Percentiles rank a stretch among this genome's conserved stretches.
phyloP scores from a whole-genome alignment of 2,329 filamentous ascomycete genomes.

The Clarireedia sp. region DNA sequence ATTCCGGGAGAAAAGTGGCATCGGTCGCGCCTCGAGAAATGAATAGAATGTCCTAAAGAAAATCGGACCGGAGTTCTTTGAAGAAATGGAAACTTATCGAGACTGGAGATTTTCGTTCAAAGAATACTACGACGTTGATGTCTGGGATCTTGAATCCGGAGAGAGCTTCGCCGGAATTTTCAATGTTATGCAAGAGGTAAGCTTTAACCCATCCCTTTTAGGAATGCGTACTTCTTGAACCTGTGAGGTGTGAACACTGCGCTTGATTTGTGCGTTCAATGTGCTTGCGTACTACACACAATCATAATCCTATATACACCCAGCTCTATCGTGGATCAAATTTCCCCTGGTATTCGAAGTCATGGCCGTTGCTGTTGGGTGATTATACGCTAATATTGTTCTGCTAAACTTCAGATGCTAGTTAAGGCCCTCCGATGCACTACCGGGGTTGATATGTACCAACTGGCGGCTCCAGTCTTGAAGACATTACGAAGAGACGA shows the following conservation, averaged over 20 bases:
- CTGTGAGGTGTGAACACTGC: no score
- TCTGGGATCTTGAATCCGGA: constrained; percentile 34
- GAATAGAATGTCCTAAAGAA: constrained; percentile 31
- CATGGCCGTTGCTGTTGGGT: no score
- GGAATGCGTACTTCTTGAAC: no score
- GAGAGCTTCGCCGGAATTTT: constrained; percentile 26
- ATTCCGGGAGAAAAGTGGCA: constrained; percentile 31
- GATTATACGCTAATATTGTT: neutral
- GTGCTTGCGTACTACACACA: no score
- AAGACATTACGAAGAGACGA: constrained; percentile 32
- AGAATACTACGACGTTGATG: constrained; percentile 36
- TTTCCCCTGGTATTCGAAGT: neutral
- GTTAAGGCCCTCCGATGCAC: constrained; percentile 32
- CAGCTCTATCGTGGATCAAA: neutral
- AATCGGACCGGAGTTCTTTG: constrained; percentile 33
- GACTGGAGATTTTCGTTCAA: constrained; percentile 35
- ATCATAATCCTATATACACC: no score
- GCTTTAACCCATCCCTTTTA: neutral
- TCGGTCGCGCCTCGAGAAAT: constrained; percentile 33
- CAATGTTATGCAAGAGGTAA: constrained; percentile 28
- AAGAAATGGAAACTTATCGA: constrained; percentile 31
- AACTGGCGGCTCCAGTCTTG: constrained; percentile 29
- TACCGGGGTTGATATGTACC: constrained; percentile 28
- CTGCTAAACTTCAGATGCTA: constrained; percentile 24
- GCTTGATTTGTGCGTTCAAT: no score